Evolutionary conservation across 2,329 filamentous ascomycete genomes (phyloP).

Genomic region (Salinomyces thailandicus): DNA sequence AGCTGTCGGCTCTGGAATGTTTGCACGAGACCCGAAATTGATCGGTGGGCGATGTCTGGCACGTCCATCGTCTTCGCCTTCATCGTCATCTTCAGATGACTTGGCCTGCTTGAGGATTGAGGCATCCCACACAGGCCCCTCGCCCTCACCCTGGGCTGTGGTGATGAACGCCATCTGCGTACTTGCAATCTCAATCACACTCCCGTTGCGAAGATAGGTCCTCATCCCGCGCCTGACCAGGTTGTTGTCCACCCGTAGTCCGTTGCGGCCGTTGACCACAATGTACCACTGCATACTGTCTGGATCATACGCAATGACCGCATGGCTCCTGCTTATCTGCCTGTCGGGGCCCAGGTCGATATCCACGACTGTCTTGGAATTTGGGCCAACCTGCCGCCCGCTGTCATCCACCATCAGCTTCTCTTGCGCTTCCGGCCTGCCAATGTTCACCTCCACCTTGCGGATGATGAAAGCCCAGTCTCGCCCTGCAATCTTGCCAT

Average conservation of each 20-base stretch:
- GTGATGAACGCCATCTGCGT: slow-evolving; percentile 98
- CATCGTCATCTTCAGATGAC: slow-evolving; percentile 34
- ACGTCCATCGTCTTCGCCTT: slow-evolving; percentile 24
- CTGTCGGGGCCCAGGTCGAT: slow-evolving; percentile 62
- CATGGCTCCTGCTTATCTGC: slow-evolving; percentile 41
- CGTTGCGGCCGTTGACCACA: slow-evolving; percentile 81
- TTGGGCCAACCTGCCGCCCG: slow-evolving; percentile 17
- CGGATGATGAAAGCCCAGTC: slow-evolving; percentile 81
- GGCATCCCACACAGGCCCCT: slow-evolving; percentile 50
- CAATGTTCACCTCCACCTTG: slow-evolving; percentile 64
- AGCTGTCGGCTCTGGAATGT: slow-evolving; percentile 7
- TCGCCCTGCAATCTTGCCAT: slow-evolving; percentile 69
- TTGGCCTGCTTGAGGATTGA: slow-evolving; percentile 29
- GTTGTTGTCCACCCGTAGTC: slow-evolving; percentile 69
- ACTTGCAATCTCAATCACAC: slow-evolving; percentile 82
- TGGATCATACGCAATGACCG: slow-evolving; percentile 38
- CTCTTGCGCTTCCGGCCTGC: slow-evolving; percentile 43
- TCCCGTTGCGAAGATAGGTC: slow-evolving; percentile 65
- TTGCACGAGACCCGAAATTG: slow-evolving; percentile 23
- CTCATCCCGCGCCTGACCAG: slow-evolving; percentile 57
- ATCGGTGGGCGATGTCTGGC: slow-evolving; percentile 5
- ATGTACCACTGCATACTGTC: slow-evolving; percentile 61
- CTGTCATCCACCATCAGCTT: slow-evolving; percentile 16
- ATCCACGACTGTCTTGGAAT: slow-evolving; percentile 49
- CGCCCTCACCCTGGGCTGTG: slow-evolving; percentile 64